Evolutionary conservation across 495 filamentous ascomycete species (phyloP).

Genomic region (Penicillium paradoxum): DNA sequence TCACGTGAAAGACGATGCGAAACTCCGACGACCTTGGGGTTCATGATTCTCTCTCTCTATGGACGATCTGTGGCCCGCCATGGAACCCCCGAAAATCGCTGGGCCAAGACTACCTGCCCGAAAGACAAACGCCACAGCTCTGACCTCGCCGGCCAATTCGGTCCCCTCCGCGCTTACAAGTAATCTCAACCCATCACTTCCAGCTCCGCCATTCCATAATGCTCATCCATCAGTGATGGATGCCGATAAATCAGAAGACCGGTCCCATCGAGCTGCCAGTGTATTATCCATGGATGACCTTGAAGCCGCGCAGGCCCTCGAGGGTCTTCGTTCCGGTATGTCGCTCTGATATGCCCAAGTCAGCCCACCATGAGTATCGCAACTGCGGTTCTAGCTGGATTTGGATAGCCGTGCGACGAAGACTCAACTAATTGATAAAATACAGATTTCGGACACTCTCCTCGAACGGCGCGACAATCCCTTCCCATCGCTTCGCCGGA

Average conservation of each 20-base stretch:
- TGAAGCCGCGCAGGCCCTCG: slow-evolving; percentile 83
- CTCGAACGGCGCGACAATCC: slow-evolving; percentile 26
- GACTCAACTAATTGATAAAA: slow-evolving; percentile 11
- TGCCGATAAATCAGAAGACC: slow-evolving; percentile 37
- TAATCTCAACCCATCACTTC: slow-evolving; percentile 6
- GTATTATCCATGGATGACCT: slow-evolving; percentile 75
- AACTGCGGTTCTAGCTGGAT: background rate
- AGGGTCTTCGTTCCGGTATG: slow-evolving; percentile 76
- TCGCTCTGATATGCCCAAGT: slow-evolving; percentile 9
- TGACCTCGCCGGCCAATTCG: slow-evolving; percentile 1
- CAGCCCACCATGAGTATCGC: slow-evolving; percentile 3
- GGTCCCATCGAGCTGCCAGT: slow-evolving; percentile 42
- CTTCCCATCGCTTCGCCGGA: slow-evolving; percentile 20
- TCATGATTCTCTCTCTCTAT: slow-evolving; percentile 1
- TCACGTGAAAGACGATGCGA: slow-evolving; percentile 11
- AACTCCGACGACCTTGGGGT: background rate
- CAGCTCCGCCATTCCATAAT: slow-evolving; percentile 21
- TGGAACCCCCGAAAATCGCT: slow-evolving; percentile 2
- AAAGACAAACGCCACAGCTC: slow-evolving; percentile 1
- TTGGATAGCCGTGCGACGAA: background rate
- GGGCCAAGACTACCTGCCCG: background rate
- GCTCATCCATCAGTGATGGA: slow-evolving; percentile 39
- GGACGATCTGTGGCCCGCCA: slow-evolving; percentile 8
- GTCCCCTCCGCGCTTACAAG: slow-evolving; percentile 1
- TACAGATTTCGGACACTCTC: slow-evolving; percentile 33